These are phyloP conservation scores for Eucalyptus dawsonii DNA, from an alignment of 345 rosid species.

Conservation along the genomic window DNA sequence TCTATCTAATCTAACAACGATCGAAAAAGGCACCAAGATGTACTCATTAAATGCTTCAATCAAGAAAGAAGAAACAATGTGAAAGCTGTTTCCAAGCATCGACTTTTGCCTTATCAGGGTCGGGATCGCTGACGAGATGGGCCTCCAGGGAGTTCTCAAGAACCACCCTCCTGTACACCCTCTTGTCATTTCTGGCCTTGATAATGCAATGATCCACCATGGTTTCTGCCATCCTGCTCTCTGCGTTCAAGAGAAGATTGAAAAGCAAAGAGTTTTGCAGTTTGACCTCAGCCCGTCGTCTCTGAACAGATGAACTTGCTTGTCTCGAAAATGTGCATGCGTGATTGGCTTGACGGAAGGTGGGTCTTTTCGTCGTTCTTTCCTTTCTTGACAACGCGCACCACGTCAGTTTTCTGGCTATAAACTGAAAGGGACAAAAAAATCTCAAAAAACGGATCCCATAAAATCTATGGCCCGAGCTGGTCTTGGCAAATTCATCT, in stretches of 20 bases:
- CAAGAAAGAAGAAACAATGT: not conserved
- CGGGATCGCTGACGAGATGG: conserved; percentile 76
- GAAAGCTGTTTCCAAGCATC: not conserved
- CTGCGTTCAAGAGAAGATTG: not conserved
- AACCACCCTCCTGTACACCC: conserved; percentile 55
- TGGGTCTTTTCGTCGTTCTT: not conserved
- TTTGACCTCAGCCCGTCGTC: not conserved
- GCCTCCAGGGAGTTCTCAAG: conserved; percentile 64
- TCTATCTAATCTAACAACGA: not conserved
- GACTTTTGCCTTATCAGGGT: conserved; percentile 59
- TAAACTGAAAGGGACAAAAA: not conserved
- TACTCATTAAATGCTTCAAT: not conserved
- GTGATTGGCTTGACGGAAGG: not conserved
- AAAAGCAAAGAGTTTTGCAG: not conserved
- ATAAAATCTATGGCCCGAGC: not conserved
- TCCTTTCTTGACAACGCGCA: not conserved
- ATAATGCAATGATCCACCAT: conserved; percentile 5
- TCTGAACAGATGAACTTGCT: not conserved
- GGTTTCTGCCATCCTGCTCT: not conserved
- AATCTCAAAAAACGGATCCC: not conserved
- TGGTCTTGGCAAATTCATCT: not conserved
- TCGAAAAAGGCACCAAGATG: not conserved
- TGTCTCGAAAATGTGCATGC: not conserved
- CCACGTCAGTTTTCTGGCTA: not conserved
- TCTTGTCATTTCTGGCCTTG: conserved; percentile 65